phyloP scores from a whole-genome alignment of 2,329 filamentous ascomycete species.

The Colletotrichum tabaci region DNA sequence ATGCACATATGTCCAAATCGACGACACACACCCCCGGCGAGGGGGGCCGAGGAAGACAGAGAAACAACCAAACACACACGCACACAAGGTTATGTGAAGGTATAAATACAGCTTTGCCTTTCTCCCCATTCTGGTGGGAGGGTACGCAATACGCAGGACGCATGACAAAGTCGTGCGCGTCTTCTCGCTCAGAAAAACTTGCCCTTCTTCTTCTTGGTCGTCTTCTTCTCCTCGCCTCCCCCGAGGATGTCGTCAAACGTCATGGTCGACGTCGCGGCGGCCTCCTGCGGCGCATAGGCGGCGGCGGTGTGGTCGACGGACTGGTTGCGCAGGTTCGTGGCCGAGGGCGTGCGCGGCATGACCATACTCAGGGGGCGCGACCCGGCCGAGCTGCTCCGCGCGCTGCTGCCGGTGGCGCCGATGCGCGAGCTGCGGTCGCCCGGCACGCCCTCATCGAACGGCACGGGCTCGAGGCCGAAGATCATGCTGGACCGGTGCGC shows the following conservation, averaged over 20 bases:
- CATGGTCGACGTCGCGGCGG: constrained; percentile 50
- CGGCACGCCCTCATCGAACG: constrained; percentile 39
- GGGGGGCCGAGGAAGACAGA: background rate
- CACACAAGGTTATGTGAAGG: constrained; percentile 25
- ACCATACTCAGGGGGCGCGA: constrained; percentile 40
- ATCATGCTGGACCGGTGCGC: constrained; percentile 60
- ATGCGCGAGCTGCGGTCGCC: constrained; percentile 42
- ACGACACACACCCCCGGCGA: constrained; percentile 4
- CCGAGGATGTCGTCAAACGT: constrained; percentile 67
- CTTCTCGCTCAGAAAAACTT: constrained; percentile 54
- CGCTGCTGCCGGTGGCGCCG: constrained; percentile 43
- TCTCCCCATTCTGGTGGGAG: background rate
- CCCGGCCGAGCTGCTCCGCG: constrained; percentile 47
- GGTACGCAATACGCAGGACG: background rate
- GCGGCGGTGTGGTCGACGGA: constrained; percentile 44
- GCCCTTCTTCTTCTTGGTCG: constrained; percentile 57
- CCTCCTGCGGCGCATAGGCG: constrained; percentile 24
- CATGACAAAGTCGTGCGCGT: background rate
- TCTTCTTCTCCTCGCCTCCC: constrained; percentile 50
- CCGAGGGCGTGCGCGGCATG: constrained; percentile 51
- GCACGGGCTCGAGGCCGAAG: constrained; percentile 58
- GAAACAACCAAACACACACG: constrained; percentile 19
- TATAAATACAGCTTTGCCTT: constrained; percentile 35
- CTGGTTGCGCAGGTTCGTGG: constrained; percentile 51
- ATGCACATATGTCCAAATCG: constrained; percentile 19